Base-by-base conservation (phyloP, 768 basidiomycete species). In the Macrocybe gigantea region DNA sequence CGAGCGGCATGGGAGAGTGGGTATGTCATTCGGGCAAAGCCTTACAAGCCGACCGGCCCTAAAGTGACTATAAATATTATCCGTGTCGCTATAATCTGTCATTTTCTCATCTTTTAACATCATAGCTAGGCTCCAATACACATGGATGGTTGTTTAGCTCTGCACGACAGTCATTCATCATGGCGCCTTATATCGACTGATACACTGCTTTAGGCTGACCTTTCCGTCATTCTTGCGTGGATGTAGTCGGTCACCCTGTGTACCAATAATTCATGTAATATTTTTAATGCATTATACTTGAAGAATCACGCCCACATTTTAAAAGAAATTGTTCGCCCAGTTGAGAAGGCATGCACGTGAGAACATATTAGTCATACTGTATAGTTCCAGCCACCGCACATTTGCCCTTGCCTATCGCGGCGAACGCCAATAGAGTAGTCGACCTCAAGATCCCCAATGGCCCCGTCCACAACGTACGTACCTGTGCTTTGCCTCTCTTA, bases 201-300 rank as follows among this genome's bases (percentile, higher is more conserved):
- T 77, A 58, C 75, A 72, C 73, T 73, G 75, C 78, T 83, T 79
- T 22, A 22, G 82, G 82, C 82, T 65, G 75, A 64, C 57, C 72
- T 66, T 75, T 71, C 72, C 69, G 62, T 56, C 56, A 53, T 49
- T 49, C 56, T 54, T 56, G 44, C 39, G 56, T 75, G 75, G 77
- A 65, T 69, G 71, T 34, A 53, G 50, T 71, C 72, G 70, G 82
- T 83, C 83, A 84, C 81, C 82, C 79, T 71, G 77, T 76, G 78
- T 71, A 73, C 71, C 74, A 50, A 78, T 70, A 75, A 59, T 69
- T 39, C 13, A 6, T 39, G 14, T 22, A 14, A 13, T 14, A 36
- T 42, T 33, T 34, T 12, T 31, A 35, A 31, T 34, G 33, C 32
- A n/a, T n/a, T n/a, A n/a, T 22, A 22, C 22, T n/a, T n/a, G n/a